Evolutionary conservation across 129 eudicot genomes (phyloP).

Genomic region (Escallonia herrerae): DNA sequence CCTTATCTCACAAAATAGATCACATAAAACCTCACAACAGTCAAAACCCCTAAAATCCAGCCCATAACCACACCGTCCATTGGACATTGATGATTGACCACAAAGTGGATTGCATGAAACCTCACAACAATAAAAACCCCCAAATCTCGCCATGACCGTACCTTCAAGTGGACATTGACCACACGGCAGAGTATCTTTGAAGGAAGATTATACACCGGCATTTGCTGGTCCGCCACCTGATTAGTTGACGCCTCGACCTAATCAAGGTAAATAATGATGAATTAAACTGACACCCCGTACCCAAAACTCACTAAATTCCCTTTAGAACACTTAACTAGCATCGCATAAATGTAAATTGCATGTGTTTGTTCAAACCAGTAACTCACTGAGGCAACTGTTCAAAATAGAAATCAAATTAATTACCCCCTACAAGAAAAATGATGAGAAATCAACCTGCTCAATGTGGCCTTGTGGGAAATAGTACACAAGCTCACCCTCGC

Average conservation of each 20-base stretch:
- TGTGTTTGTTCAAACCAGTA: too few relatives aligned
- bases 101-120: too few relatives aligned
- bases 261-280: neutral
- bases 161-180: slow-evolving; percentile 62
- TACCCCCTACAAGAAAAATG: too few relatives aligned
- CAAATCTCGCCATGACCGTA: slow-evolving; percentile 15
- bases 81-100: too few relatives aligned
- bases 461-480: slow-evolving; percentile 98
- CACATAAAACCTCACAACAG: neutral
- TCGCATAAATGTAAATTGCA: too few relatives aligned
- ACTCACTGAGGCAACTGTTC: too few relatives aligned
- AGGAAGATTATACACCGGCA: slow-evolving; percentile 91
- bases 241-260: slow-evolving; percentile 98
- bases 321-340: too few relatives aligned
- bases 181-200: slow-evolving; percentile 94
- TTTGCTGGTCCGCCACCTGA: slow-evolving; percentile 94
- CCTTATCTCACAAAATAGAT: neutral
- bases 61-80: too few relatives aligned
- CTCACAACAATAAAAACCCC: neutral
- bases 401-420: too few relatives aligned
- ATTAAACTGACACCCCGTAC: too few relatives aligned
- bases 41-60: too few relatives aligned
- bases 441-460: slow-evolving; percentile 63
- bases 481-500: slow-evolving; percentile 65
- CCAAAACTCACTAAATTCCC: too few relatives aligned